phyloP scores from a whole-genome alignment of 441 rosid species.

The Gossypium davidsonii region DNA sequence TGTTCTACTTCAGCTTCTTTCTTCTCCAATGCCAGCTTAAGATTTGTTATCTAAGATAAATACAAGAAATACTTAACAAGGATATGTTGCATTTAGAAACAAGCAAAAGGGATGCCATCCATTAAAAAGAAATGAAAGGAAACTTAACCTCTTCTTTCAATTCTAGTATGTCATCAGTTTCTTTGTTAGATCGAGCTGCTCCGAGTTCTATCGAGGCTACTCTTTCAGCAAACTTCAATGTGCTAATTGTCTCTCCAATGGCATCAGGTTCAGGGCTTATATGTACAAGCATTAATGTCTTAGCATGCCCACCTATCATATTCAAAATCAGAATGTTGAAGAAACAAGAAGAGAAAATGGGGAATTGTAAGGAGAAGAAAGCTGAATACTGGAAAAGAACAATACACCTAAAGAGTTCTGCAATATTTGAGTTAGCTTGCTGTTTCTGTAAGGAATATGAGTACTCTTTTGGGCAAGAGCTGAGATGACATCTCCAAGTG shows the following conservation, averaged over 20 bases:
- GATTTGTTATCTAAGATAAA: slow-evolving; percentile 56
- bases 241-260: slow-evolving; percentile 81
- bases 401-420: slow-evolving; percentile 77
- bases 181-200: slow-evolving; percentile 83
- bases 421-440: slow-evolving; percentile 90
- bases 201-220: slow-evolving; percentile 90
- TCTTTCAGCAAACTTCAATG: slow-evolving; percentile 90
- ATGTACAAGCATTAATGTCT: slow-evolving; percentile 88
- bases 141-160: slow-evolving; percentile 80
- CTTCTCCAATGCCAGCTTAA: slow-evolving; percentile 64
- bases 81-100: not conserved
- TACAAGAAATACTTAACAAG: slow-evolving; percentile 1
- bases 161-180: slow-evolving; percentile 75
- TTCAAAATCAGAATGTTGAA: not conserved
- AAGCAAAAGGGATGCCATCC: not conserved
- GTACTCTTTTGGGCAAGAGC: slow-evolving; percentile 89
- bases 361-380: not conserved
- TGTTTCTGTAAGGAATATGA: slow-evolving; percentile 85
- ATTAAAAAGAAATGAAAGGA: not conserved
- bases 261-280: slow-evolving; percentile 75
- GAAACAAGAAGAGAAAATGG: not conserved
- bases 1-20: slow-evolving; percentile 86
- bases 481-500: slow-evolving; percentile 85
- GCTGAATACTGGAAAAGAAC: slow-evolving; percentile 6
- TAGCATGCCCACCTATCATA: slow-evolving; percentile 81